These are phyloP conservation scores for Trypanosomatidae sp. DNA, from an alignment of 208 protist species.

Conservation along the genomic window DNA sequence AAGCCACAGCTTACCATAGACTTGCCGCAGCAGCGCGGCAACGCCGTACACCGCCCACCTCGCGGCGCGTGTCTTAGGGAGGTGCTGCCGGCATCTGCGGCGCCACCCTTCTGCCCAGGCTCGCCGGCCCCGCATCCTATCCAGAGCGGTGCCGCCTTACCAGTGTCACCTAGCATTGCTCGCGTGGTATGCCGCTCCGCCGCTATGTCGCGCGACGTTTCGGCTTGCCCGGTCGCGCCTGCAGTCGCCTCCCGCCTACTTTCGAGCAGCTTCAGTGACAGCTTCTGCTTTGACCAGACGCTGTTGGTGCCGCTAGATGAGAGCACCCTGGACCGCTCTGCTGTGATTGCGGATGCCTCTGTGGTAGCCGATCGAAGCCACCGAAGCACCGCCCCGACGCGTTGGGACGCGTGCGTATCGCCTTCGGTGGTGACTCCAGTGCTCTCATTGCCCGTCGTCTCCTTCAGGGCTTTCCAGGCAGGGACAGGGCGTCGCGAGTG, in stretches of 20 bases:
- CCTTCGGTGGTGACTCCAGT: slow-evolving; percentile 8
- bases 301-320: slow-evolving; percentile 32
- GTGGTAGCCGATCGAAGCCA: slow-evolving; percentile 10
- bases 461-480: slow-evolving; percentile 5
- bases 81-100: slow-evolving; percentile 1
- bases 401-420: slow-evolving; percentile 15
- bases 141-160: background rate
- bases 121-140: slow-evolving; percentile 9
- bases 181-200: slow-evolving; percentile 26
- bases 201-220: slow-evolving; percentile 15
- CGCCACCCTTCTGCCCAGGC: background rate
- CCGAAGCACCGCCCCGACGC: slow-evolving; percentile 17
- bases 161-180: slow-evolving; percentile 23
- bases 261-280: slow-evolving; percentile 18
- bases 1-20: slow-evolving; percentile 15
- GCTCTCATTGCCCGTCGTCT: slow-evolving; percentile 8
- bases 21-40: slow-evolving; percentile 9
- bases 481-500: slow-evolving; percentile 1
- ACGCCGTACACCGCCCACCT: slow-evolving; percentile 14
- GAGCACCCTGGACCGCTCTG: slow-evolving; percentile 6
- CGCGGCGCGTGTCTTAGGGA: slow-evolving; percentile 5
- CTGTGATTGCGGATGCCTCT: slow-evolving; percentile 7
- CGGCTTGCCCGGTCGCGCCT: background rate
- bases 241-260: background rate
- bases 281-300: slow-evolving; percentile 37